Percentiles rank a stretch among this genome's conserved stretches.
Evolutionary conservation across 108 stramenopile species (phyloP).

Genomic region (Cyclotella kingstonii): DNA sequence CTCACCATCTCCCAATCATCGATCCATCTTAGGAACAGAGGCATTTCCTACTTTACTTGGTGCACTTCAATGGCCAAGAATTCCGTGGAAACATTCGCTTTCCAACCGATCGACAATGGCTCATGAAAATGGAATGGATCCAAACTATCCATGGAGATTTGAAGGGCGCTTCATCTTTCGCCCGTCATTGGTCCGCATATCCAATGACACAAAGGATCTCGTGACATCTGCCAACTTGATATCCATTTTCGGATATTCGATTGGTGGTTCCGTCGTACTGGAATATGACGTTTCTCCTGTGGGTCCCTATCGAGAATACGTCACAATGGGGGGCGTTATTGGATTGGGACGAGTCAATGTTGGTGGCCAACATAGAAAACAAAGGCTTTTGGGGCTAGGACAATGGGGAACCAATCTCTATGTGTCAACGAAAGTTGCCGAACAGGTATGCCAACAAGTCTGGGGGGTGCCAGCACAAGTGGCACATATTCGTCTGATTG

Average conservation of each 20-base stretch:
- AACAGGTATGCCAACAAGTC: conserved; percentile 44
- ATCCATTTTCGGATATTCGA: conserved; percentile 50
- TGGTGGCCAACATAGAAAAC: too few species aligned
- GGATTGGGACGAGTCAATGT: conserved; percentile 18
- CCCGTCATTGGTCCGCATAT: conserved; percentile 42
- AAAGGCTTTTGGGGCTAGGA: conserved; percentile 28
- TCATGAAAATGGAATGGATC: conserved; percentile 41
- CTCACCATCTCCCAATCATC: too few species aligned
- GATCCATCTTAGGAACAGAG: too few species aligned
- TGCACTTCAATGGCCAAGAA: too few species aligned
- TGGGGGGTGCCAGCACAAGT: conserved; percentile 58
- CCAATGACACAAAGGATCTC: not conserved
- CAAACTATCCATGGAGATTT: conserved; percentile 49
- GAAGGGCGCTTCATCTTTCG: conserved; percentile 57
- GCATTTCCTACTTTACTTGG: too few species aligned
- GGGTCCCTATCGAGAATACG: conserved; percentile 58
- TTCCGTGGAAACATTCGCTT: too few species aligned
- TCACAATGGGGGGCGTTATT: conserved; percentile 49
- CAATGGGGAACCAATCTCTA: conserved; percentile 59
- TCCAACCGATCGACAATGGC: too few species aligned
- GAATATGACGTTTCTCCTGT: conserved; percentile 64
- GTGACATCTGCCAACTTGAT: conserved; percentile 28
- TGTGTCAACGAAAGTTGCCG: conserved; percentile 49
- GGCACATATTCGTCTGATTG: conserved; percentile 45
- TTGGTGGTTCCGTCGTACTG: conserved; percentile 50